A percentile compares a stretch with the other conserved stretches of the same genome.
phyloP scores from a whole-genome alignment of 768 basidiomycete genomes.

The Phallus indusiatus region DNA sequence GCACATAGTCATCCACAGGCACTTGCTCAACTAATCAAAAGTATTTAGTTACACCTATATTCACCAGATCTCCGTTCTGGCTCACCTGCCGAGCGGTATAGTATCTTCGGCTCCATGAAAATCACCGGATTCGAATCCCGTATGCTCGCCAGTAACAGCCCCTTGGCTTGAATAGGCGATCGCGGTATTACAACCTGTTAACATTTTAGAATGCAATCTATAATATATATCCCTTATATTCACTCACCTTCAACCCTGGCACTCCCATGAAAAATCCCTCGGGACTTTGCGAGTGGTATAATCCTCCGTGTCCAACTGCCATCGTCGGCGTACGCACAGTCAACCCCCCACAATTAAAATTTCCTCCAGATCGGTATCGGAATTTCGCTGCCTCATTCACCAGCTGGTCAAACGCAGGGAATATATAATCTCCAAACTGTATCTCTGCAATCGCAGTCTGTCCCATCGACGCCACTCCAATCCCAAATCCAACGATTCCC shows the following conservation, averaged over 20 bases:
- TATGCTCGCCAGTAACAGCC: slow-evolving; percentile 75
- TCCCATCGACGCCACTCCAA: slow-evolving; percentile 87
- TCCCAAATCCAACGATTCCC: slow-evolving; percentile 91
- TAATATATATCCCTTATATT: background rate
- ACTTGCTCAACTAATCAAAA: slow-evolving; percentile 71
- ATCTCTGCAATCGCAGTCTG: slow-evolving; percentile 94
- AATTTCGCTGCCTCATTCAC: slow-evolving; percentile 95
- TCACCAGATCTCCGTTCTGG: background rate
- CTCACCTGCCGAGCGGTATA: slow-evolving; percentile 81
- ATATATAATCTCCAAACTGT: slow-evolving; percentile 81
- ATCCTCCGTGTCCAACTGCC: slow-evolving; percentile 84
- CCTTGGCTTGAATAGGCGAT: slow-evolving; percentile 94
- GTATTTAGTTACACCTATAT: background rate
- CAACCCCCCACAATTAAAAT: slow-evolving; percentile 71
- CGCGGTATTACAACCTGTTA: slow-evolving; percentile 82
- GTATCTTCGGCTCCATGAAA: slow-evolving; percentile 91
- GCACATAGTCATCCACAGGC: slow-evolving; percentile 73
- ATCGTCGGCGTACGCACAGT: slow-evolving; percentile 83
- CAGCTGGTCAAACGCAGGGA: slow-evolving; percentile 90
- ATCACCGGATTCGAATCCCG: slow-evolving; percentile 91
- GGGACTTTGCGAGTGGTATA: slow-evolving; percentile 93
- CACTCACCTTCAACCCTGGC: slow-evolving; percentile 68
- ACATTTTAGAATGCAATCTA: background rate
- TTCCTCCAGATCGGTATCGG: slow-evolving; percentile 81
- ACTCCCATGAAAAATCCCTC: slow-evolving; percentile 94